These are phyloP conservation scores for Aureobasidium sp. DNA, from an alignment of 2,329 filamentous ascomycete species.

Conservation along the genomic window DNA sequence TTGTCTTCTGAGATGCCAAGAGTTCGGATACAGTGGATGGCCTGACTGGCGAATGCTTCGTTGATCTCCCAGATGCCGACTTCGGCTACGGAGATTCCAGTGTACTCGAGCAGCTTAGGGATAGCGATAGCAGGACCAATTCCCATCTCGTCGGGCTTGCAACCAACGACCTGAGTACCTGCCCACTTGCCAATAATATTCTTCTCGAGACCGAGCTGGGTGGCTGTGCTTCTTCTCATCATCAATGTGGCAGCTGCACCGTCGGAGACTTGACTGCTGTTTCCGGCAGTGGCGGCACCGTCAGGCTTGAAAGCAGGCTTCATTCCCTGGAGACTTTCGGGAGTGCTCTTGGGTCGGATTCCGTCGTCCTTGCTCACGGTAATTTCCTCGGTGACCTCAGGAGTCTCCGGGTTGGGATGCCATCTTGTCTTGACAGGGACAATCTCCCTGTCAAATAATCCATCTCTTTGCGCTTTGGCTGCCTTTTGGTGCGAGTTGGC, in stretches of 20 bases:
- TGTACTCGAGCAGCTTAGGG: conserved; percentile 64
- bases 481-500: conserved; percentile 67
- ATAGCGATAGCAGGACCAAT: conserved; percentile 81
- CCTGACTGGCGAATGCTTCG: conserved; percentile 62
- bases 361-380: conserved; percentile 75
- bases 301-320: conserved; percentile 76
- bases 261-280: conserved; percentile 77
- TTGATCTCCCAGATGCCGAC: conserved; percentile 90
- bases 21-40: conserved; percentile 62
- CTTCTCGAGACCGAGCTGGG: conserved; percentile 58
- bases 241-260: conserved; percentile 77
- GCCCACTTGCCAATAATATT: conserved; percentile 78
- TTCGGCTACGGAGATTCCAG: conserved; percentile 59
- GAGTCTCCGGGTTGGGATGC: conserved; percentile 52
- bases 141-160: conserved; percentile 87
- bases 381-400: conserved; percentile 45
- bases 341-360: conserved; percentile 58
- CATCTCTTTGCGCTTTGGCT: conserved; percentile 57
- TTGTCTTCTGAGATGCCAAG: conserved; percentile 59
- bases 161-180: conserved; percentile 65
- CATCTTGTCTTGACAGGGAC: conserved; percentile 67
- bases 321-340: conserved; percentile 66
- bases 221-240: conserved; percentile 75
- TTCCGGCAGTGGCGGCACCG: conserved; percentile 76
- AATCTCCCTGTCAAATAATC: conserved; percentile 70